Percentiles rank a stretch among this genome's conserved stretches.
These are phyloP conservation scores for Pestalotiopsis sp. DNA, from an alignment of 2,329 filamentous ascomycete species.

Conservation along the genomic window DNA sequence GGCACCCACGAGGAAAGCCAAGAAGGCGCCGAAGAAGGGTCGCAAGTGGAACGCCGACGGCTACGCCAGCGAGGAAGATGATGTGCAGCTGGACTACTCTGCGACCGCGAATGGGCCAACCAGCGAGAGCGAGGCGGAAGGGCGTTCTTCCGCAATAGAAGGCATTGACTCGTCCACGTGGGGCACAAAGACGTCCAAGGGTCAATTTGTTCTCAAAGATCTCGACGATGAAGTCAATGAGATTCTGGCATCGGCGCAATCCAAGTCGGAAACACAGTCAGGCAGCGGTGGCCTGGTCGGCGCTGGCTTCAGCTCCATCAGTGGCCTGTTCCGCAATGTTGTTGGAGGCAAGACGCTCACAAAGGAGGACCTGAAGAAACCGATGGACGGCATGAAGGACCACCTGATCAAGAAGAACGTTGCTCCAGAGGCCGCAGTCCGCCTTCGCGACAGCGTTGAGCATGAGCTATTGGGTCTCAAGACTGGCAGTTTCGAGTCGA, in stretches of 20 bases:
- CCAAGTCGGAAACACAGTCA: constrained; percentile 49
- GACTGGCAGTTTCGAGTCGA: constrained; percentile 88
- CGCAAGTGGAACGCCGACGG: constrained; percentile 93
- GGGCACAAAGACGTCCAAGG: constrained; percentile 83
- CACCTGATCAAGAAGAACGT: constrained; percentile 96
- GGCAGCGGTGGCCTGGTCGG: constrained; percentile 71
- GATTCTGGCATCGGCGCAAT: constrained; percentile 81
- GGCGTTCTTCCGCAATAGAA: constrained; percentile 65
- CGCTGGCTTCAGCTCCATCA: constrained; percentile 79
- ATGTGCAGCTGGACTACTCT: constrained; percentile 89
- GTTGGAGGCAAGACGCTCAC: constrained; percentile 93
- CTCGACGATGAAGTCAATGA: constrained; percentile 90
- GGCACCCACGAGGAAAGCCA: constrained; percentile 59
- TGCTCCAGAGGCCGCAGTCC: constrained; percentile 87
- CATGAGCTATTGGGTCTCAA: constrained; percentile 87
- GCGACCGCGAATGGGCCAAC: constrained; percentile 50
- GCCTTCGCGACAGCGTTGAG: constrained; percentile 89
- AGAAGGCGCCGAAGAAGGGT: constrained; percentile 76
- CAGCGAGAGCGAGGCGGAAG: constrained; percentile 53
- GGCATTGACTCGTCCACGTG: constrained; percentile 78
- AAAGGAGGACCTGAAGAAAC: constrained; percentile 85
- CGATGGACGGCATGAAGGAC: constrained; percentile 94
- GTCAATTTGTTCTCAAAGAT: constrained; percentile 92
- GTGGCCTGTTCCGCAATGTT: constrained; percentile 90
- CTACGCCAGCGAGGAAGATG: constrained; percentile 80